Base-by-base conservation (phyloP, 352 stramenopile genomes). In the Globisporangium polare region DNA sequence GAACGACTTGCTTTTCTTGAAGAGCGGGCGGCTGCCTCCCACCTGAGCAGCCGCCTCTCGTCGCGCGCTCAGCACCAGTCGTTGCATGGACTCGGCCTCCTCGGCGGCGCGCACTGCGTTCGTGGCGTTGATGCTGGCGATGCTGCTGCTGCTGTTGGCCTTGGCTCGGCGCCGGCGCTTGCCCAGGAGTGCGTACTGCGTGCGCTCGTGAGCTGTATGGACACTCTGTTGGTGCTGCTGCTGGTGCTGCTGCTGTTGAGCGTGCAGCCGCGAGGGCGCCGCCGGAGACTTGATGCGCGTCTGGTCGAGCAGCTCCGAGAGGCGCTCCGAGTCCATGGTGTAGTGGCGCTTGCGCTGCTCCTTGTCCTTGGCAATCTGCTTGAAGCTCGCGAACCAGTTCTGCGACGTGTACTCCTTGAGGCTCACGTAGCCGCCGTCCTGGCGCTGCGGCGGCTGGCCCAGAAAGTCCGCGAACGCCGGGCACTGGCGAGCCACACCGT, bases 321-420 rank as follows among this genome's bases (percentile, higher is more conserved):
- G 60, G 35, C 39, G 33, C 29, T 60, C 60, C 39, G 60, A 51
- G 53, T 72, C 65, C 61, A 72, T 68, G 10, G 65, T 69, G 65
- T 72, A 72, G 41, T 54, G 41, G 5, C 71, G 61, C 2, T 65
- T 61, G 12, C 68, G 46, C 62, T 75, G 65, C 41, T 76, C 58
- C 43, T 69, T 64, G 9, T 78, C 62, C 60, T 77, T 76, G 5
- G 74, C 75, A 54, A 88, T 73, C 64, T 85, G 78, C 53, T 86
- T 73, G 56, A 90, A 66, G 13, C 71, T 77, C 42, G 75, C 74
- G 31, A 89, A 64, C 77, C 78, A 90, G 60, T 88, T 71, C 51
- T 75, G 81, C 9, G 81, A 82, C 41, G 74, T 78, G 67, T 90
- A 90, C 58, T 81, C 71, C 55, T 90, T 90, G n/a, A 90, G 62